Base-by-base conservation (phyloP, 768 basidiomycete species). In the Mrakia frigida region DNA sequence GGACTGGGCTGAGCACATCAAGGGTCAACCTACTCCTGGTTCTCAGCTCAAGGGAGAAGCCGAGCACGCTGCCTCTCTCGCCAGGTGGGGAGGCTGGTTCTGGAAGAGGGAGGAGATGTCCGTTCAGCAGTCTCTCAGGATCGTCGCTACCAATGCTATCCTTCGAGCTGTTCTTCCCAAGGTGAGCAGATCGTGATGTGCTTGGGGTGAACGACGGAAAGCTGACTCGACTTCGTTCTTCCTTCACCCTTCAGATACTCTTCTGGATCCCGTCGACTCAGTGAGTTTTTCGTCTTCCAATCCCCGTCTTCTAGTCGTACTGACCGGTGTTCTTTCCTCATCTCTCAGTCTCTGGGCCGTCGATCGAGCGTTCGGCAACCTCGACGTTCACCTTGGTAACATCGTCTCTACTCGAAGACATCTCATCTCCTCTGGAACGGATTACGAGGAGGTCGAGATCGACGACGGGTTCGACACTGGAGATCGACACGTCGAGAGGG, bases 1-100 rank as follows among this genome's bases (percentile, higher is more conserved):
- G 25, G 59, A 69, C 11, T 82, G 82, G 81, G 68, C 69, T 2
- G 75, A 76, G 46, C 75, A 76, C 59, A n/a, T n/a, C 18, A 37
- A 16, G 11, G 63, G 53, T n/a, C 33, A 37, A 21, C 16, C 39
- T 10, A 33, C 59, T 21, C n/a, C 28, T 28, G 43, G 63, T 5
- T 56, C 46, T 6, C 63, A 41, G 46, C 52, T 74, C 50, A n/a
- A 63, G 72, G 18, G 31, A 14, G 33, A 46, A n/a, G 72, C 37
- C 72, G 39, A 43, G 4, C 37, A 56, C 59, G 13, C 25, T 6
- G 41, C n/a, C 18, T 60, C 35, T 10, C 72, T 73, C 41, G 25
- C n/a, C 2, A 6, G 28, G 1, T 21, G 39, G 41, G 59, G n/a
- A 16, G 35, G 33, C 3, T 63, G 61, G 61, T 28, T 60, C 25